Base-by-base conservation (phyloP, 371 early-diverging fungal genomes). In the Paramicrosporidium saccamoebae region DNA sequence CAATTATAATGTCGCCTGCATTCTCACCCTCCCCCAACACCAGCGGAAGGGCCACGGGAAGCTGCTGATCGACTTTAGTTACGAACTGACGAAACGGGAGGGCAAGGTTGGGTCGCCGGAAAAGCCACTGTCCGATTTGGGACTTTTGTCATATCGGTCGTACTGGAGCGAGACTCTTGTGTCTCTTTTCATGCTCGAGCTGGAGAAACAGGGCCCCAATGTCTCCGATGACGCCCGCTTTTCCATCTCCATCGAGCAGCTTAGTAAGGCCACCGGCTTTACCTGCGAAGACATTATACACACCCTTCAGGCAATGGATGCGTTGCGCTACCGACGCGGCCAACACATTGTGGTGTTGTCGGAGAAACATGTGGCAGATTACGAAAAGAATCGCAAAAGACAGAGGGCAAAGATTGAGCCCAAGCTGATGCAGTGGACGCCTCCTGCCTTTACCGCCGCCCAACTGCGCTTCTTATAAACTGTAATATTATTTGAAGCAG, bases 1-100 rank as follows among this genome's bases (percentile, higher is more conserved):
- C 30, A 67, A 78, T 26, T 95, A 92, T 49, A 99, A 99, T 40
- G 54, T 99, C n/a, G 88, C 97, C 1, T 99, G 98, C 52, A 92
- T 99, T 30, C 39, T 98, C 24, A 90, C 92, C n/a, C 46, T 99
- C 17, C 99, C 99, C 2, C 78, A 75, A 32, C 66, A 88, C 39
- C 98, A 98, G 47, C 58, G 95, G 13, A 75, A 63, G 51, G 98
- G 98, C 9, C 97, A 72, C 37, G 99, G 99, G 9, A 65, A 77
- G 21, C 36, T 92, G 19, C 42, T 99, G 23, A 99, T 99, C 22
- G 68, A 71, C 22, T 99, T 99, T 33, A 65, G 67, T 8, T 99
- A 99, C 37, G 68, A 86, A 43, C 55, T 99, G 17, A 77, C 86
- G 19, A 81, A 77, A 36, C 65, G 62, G 19, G 98, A 99, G 44